A percentile compares a stretch with the other conserved stretches of the same genome.
phyloP scores from a whole-genome alignment of 352 stramenopile genomes.

The Phytopythium mirpurense region DNA sequence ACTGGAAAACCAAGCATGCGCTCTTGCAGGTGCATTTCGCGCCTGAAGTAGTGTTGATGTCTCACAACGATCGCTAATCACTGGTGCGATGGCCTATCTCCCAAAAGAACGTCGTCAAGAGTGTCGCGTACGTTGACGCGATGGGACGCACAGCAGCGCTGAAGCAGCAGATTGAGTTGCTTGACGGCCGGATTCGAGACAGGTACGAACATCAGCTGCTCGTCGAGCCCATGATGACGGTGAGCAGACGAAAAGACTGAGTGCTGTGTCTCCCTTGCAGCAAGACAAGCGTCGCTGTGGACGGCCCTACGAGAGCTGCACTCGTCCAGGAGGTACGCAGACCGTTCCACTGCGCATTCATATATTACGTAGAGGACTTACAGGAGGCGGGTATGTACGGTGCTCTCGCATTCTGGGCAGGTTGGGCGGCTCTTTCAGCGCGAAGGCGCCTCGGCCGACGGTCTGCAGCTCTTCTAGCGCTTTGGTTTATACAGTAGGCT shows the following conservation, averaged over 20 bases:
- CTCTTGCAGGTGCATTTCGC: slow-evolving; percentile 17
- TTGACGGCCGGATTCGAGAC: slow-evolving; percentile 1
- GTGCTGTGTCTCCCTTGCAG: neutral
- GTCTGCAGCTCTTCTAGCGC: neutral
- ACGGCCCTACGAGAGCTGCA: neutral
- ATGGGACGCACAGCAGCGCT: neutral
- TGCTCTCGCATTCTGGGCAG: neutral
- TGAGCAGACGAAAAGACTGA: no score
- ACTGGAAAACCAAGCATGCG: slow-evolving; percentile 31
- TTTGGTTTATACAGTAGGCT: no score
- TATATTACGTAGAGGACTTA: no score
- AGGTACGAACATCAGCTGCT: neutral
- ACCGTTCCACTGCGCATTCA: no score
- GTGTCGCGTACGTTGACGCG: slow-evolving; percentile 1
- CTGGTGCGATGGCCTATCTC: no score
- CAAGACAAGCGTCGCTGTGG: slow-evolving; percentile 3
- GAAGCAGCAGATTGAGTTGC: slow-evolving; percentile 3
- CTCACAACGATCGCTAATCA: neutral
- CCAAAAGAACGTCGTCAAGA: neutral
- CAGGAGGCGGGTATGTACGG: no score
- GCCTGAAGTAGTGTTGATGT: neutral
- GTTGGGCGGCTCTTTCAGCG: slow-evolving; percentile 1
- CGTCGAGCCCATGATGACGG: no score
- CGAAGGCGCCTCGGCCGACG: neutral
- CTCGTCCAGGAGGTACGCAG: neutral